phyloP scores from a whole-genome alignment of 805 yeast species.

The Cyberlindnera euphorbiae region DNA sequence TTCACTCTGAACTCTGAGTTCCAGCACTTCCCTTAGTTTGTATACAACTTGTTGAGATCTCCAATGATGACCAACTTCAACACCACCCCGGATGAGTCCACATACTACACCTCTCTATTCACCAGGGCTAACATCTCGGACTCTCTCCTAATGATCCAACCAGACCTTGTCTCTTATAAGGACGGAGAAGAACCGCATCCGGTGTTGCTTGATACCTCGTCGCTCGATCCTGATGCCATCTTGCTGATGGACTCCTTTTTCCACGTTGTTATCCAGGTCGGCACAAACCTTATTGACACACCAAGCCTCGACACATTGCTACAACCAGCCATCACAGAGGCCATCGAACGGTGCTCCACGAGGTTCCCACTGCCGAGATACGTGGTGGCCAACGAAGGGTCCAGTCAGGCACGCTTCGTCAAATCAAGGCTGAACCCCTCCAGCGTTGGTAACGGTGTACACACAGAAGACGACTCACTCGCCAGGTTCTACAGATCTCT shows the following conservation, averaged over 20 bases:
- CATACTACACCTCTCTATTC: slow-evolving; percentile 84
- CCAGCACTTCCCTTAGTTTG: slow-evolving; percentile 85
- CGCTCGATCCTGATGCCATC: slow-evolving; percentile 79
- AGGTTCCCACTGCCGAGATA: slow-evolving; percentile 96
- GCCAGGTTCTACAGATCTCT: slow-evolving; percentile 9
- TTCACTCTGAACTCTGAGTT: slow-evolving; percentile 78
- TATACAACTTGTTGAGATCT: slow-evolving; percentile 88
- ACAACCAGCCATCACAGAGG: slow-evolving; percentile 83
- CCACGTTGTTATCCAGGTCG: slow-evolving; percentile 91
- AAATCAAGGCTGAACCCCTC: slow-evolving; percentile 84
- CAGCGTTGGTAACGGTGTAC: slow-evolving; percentile 1
- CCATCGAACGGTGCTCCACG: slow-evolving; percentile 78
- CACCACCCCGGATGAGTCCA: slow-evolving; percentile 96
- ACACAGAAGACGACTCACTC: slow-evolving; percentile 17
- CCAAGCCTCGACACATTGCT: slow-evolving; percentile 73
- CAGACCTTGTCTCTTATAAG: slow-evolving; percentile 78
- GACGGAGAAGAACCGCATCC: slow-evolving; percentile 82
- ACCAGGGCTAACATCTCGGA: slow-evolving; percentile 82
- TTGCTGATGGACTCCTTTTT: slow-evolving; percentile 89
- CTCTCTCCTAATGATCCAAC: slow-evolving; percentile 95
- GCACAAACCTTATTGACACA: slow-evolving; percentile 80
- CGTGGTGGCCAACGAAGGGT: slow-evolving; percentile 93
- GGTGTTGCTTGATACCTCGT: slow-evolving; percentile 84
- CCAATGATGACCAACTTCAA: slow-evolving; percentile 92
- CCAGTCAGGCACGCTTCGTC: slow-evolving; percentile 93